Conservation (phyloP, 2,329 filamentous ascomycete species). For the Fusarium humuli region DNA sequence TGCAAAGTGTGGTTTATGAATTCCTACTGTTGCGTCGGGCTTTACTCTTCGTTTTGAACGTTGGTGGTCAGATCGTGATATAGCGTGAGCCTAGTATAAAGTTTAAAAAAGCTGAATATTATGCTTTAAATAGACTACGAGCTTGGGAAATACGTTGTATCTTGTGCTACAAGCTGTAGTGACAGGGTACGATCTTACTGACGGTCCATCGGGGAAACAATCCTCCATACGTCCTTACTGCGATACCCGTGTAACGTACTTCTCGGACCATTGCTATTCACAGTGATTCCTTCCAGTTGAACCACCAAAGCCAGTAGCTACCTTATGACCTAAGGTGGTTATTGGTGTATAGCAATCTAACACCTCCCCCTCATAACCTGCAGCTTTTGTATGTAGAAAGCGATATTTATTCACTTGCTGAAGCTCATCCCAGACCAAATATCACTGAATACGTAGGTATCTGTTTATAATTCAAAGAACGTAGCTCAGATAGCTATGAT, state of each 20-base stretch:
- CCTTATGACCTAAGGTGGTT: too few relatives aligned
- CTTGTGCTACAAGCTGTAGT: neutral
- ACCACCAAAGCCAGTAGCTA: too few relatives aligned
- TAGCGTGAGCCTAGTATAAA: neutral
- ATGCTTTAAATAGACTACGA: neutral
- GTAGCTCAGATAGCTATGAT: too few relatives aligned
- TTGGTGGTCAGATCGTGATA: neutral
- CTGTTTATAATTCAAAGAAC: rapidly evolving
- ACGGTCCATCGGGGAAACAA: neutral
- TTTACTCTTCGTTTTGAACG: neutral
- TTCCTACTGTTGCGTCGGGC: neutral
- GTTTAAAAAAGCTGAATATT: neutral
- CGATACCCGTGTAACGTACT: rapidly evolving
- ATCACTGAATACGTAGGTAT: too few relatives aligned
- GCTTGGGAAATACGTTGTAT: neutral
- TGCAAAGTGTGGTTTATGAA: neutral
- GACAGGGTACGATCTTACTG: neutral
- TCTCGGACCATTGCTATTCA: neutral
- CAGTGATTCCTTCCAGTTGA: neutral
- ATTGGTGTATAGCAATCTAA: too few relatives aligned
- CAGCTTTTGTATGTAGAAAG: neutral
- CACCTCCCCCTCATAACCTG: too few relatives aligned
- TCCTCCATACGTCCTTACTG: rapidly evolving
- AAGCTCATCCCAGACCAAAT: rapidly evolving
- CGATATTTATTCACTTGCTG: rapidly evolving